phyloP scores from a whole-genome alignment of 2,329 filamentous ascomycete species.

The Phyllachora maydis region DNA sequence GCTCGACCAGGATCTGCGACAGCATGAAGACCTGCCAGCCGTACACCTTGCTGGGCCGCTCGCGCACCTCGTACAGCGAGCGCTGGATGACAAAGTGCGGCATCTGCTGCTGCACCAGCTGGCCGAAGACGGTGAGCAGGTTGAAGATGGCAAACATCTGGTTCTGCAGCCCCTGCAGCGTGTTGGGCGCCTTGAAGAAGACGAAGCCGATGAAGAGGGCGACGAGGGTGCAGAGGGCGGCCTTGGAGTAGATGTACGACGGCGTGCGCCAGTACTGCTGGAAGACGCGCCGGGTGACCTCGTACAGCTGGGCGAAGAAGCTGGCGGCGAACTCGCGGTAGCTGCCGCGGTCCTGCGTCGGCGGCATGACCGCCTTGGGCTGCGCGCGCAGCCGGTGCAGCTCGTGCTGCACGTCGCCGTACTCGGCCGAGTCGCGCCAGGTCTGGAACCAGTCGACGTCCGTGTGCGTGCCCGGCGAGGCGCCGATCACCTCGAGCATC shows the following conservation, averaged over 20 bases:
- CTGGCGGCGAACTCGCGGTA: constrained; percentile 68
- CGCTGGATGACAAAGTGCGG: constrained; percentile 71
- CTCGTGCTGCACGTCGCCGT: constrained; percentile 30
- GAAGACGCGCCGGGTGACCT: constrained; percentile 58
- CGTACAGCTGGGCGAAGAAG: constrained; percentile 43
- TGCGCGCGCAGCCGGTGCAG: constrained; percentile 32
- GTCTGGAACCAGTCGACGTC: constrained; percentile 45
- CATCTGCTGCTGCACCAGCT: constrained; percentile 64
- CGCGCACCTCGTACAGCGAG: constrained; percentile 65
- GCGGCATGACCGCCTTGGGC: constrained; percentile 13
- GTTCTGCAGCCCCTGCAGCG: constrained; percentile 63
- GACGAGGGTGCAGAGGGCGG: constrained; percentile 39
- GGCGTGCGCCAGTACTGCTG: constrained; percentile 86
- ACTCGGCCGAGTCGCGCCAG: constrained; percentile 39
- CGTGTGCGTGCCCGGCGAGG: constrained; percentile 39
- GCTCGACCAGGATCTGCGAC: constrained; percentile 63
- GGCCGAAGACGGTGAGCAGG: constrained; percentile 62
- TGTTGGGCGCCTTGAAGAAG: constrained; percentile 53
- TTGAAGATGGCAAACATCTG: constrained; percentile 79
- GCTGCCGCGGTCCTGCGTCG: constrained; percentile 15
- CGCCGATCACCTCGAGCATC: constrained; percentile 46
- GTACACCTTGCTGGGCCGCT: constrained; percentile 69
- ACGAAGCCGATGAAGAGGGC: constrained; percentile 67
- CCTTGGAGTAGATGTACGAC: constrained; percentile 74
- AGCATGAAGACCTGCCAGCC: constrained; percentile 74